Evolutionary conservation across 345 rosid genomes (phyloP).

Genomic region (Lenwebbia sp.): DNA sequence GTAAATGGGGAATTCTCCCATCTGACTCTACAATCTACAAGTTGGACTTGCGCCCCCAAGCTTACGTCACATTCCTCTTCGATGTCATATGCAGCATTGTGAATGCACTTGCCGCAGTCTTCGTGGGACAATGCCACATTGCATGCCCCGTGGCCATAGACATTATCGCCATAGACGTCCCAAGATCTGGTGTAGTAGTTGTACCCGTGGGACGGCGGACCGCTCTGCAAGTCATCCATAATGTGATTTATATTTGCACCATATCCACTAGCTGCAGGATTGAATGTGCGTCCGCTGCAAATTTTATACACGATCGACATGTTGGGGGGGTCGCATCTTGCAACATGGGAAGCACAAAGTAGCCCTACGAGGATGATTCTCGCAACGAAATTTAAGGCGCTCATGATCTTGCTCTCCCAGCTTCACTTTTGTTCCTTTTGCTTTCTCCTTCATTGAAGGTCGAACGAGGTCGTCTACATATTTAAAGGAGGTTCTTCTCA

Average conservation of each 20-base stretch:
- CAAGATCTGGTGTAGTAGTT: too few species aligned
- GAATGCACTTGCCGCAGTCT: background rate
- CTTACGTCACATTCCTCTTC: background rate
- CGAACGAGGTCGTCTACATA: background rate
- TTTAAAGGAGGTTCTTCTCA: background rate
- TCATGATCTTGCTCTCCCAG: background rate
- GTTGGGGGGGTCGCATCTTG: background rate
- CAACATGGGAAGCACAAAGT: background rate
- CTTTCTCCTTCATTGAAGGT: background rate
- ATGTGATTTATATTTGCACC: background rate
- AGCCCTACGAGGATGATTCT: background rate
- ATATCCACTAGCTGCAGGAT: background rate
- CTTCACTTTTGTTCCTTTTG: background rate
- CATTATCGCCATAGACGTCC: too few species aligned
- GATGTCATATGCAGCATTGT: background rate
- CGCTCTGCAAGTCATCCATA: background rate
- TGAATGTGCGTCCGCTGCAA: background rate
- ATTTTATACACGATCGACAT: background rate
- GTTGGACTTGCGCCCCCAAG: background rate
- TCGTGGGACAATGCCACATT: background rate
- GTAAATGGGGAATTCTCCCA: background rate
- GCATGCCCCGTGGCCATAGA: background rate
- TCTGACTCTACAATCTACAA: background rate
- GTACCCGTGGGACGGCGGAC: background rate
- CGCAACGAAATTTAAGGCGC: background rate